Evolutionary conservation across 1,284 basidiomycete genomes (phyloP).

Genomic region (Coniferiporia weirii): DNA sequence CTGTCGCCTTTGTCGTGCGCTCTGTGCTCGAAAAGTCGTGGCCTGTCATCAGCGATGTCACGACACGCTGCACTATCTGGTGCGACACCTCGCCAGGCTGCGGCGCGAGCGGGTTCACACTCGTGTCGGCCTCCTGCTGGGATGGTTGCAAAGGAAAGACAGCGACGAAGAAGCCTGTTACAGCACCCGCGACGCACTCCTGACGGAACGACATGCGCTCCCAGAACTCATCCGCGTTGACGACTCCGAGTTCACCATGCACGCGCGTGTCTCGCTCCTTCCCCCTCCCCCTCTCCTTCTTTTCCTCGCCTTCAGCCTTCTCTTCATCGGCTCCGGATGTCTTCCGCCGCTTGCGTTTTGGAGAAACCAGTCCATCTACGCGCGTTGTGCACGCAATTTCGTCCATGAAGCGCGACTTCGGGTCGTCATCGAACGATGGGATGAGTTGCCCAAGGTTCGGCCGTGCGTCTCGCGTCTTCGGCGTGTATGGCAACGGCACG

Average conservation of each 20-base stretch:
- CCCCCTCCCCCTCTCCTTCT: slow-evolving; percentile 29
- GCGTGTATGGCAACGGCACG: slow-evolving; percentile 53
- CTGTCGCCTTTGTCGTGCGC: slow-evolving; percentile 62
- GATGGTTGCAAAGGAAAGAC: slow-evolving; percentile 32
- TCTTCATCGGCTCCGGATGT: slow-evolving; percentile 17
- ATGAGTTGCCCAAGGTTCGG: slow-evolving; percentile 69
- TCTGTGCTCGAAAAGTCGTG: slow-evolving; percentile 73
- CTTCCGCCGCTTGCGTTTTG: slow-evolving; percentile 50
- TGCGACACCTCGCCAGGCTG: slow-evolving; percentile 57
- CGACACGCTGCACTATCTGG: slow-evolving; percentile 63
- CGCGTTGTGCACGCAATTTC: slow-evolving; percentile 74
- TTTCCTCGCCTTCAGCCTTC: slow-evolving; percentile 20
- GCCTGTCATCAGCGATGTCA: slow-evolving; percentile 61
- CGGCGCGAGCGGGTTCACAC: slow-evolving; percentile 34
- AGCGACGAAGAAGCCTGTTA: slow-evolving; percentile 86
- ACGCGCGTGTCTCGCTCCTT: slow-evolving; percentile 26
- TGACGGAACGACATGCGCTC: slow-evolving; percentile 92
- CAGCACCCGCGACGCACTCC: slow-evolving; percentile 79
- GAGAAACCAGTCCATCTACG: slow-evolving; percentile 53
- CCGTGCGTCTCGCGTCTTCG: slow-evolving; percentile 22
- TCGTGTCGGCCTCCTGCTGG: background rate
- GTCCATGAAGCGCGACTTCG: slow-evolving; percentile 87
- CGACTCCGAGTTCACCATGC: slow-evolving; percentile 49
- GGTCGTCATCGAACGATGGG: slow-evolving; percentile 89
- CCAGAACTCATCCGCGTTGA: slow-evolving; percentile 81